Conservation (phyloP, 179 eudicot genomes). For the Beta lomatogona region DNA sequence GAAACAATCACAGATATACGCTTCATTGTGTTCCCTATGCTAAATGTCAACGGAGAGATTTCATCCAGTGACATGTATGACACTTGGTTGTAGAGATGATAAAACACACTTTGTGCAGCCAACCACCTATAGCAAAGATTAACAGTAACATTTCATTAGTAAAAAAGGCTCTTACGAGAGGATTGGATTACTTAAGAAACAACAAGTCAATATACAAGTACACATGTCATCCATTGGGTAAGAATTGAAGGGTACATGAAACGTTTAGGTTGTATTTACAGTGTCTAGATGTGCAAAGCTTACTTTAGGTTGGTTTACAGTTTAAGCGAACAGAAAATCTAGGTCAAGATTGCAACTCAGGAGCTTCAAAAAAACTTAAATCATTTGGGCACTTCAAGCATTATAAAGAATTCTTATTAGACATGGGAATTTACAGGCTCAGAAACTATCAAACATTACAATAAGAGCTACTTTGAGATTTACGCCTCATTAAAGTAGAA, state of each 20-base stretch:
- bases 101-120: conserved; percentile 76
- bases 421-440: no score
- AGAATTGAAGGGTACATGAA: background rate
- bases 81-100: conserved; percentile 77
- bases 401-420: background rate
- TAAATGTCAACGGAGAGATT: conserved; percentile 83
- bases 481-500: background rate
- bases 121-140: conserved; percentile 58
- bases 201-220: background rate
- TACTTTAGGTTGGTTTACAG: no score
- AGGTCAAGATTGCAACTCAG: background rate
- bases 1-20: conserved; percentile 84
- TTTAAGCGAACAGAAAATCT: background rate
- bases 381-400: background rate
- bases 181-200: background rate
- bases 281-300: background rate
- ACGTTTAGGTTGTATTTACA: background rate
- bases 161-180: background rate
- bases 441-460: background rate
- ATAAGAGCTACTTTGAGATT: background rate
- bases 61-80: conserved; percentile 85
- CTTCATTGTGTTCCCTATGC: conserved; percentile 88
- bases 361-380: background rate
- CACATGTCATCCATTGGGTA: background rate
- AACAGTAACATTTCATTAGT: conserved; percentile 2